Percentiles rank a stretch among this genome's conserved stretches.
Conservation (phyloP, 192 early-diverging fungal species). For the Backusella westeae region DNA sequence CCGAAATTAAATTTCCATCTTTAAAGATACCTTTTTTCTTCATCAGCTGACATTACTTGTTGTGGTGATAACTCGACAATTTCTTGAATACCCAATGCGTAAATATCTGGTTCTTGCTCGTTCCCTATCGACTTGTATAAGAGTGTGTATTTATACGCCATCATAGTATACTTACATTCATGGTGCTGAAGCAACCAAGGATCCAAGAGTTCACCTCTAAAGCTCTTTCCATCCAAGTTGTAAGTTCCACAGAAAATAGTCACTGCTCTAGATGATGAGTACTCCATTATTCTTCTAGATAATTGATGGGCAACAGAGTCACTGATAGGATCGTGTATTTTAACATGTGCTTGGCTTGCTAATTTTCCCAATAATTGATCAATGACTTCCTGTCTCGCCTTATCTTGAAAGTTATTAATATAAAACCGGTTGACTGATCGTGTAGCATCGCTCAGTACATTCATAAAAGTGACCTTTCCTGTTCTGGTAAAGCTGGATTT, state of each 20-base stretch:
- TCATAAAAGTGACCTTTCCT: conserved; percentile 82
- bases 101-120: conserved; percentile 67
- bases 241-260: conserved; percentile 83
- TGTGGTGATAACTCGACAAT: conserved; percentile 84
- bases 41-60: conserved; percentile 65
- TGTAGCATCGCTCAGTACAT: conserved; percentile 87
- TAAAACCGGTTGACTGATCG: conserved; percentile 92
- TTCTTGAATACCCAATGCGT: conserved; percentile 93
- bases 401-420: conserved; percentile 96
- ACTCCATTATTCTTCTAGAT: conserved; percentile 48
- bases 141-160: background rate
- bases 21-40: conserved; percentile 51
- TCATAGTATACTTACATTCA: conserved; percentile 27
- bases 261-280: conserved; percentile 54
- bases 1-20: background rate
- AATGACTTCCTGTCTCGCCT: conserved; percentile 91
- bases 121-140: background rate
- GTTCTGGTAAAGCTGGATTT: conserved; percentile 87
- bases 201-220: conserved; percentile 59
- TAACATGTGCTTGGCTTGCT: conserved; percentile 39
- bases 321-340: conserved; percentile 54
- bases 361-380: conserved; percentile 75
- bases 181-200: conserved; percentile 60
- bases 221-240: conserved; percentile 85
- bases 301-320: conserved; percentile 39